phyloP scores from a whole-genome alignment of 2,329 filamentous ascomycete species.

The Alternaria gansuensis region DNA sequence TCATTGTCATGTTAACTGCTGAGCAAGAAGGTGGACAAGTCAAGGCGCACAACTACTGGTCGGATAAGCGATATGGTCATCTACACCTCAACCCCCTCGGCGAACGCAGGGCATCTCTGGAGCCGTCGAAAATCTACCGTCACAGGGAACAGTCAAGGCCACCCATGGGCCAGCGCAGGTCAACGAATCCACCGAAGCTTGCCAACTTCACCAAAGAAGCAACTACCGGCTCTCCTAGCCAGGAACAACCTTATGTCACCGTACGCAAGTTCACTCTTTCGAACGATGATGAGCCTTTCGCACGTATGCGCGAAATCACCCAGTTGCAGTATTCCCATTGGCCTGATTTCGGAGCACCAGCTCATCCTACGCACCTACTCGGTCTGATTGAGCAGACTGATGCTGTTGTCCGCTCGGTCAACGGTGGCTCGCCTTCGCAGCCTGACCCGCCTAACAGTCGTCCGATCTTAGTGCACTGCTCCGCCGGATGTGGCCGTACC shows the following conservation, averaged over 20 bases:
- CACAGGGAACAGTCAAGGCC: slow-evolving; percentile 51
- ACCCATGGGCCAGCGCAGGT: slow-evolving; percentile 46
- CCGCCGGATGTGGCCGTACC: slow-evolving; percentile 92
- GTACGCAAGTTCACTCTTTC: slow-evolving; percentile 87
- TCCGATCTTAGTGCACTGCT: slow-evolving; percentile 92
- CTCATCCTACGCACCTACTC: slow-evolving; percentile 85
- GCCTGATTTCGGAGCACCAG: slow-evolving; percentile 95
- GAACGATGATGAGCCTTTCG: slow-evolving; percentile 79
- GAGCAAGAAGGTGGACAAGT: slow-evolving; percentile 92
- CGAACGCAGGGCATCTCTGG: slow-evolving; percentile 82
- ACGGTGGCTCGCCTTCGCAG: slow-evolving; percentile 63
- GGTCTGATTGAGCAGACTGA: slow-evolving; percentile 90
- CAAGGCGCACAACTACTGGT: slow-evolving; percentile 97
- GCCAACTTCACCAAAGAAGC: slow-evolving; percentile 43
- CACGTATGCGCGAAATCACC: slow-evolving; percentile 88
- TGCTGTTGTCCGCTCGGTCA: slow-evolving; percentile 66
- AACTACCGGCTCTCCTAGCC: slow-evolving; percentile 39
- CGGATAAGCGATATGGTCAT: slow-evolving; percentile 76
- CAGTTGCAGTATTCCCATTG: slow-evolving; percentile 95
- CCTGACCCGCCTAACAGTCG: slow-evolving; percentile 63
- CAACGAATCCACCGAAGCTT: slow-evolving; percentile 46
- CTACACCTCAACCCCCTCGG: slow-evolving; percentile 79
- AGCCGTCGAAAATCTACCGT: slow-evolving; percentile 64
- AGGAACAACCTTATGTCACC: slow-evolving; percentile 77
- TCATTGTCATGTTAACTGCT: slow-evolving; percentile 96